These are phyloP conservation scores for Anacardium occidentale DNA, from an alignment of 345 rosid species.

Conservation along the genomic window DNA sequence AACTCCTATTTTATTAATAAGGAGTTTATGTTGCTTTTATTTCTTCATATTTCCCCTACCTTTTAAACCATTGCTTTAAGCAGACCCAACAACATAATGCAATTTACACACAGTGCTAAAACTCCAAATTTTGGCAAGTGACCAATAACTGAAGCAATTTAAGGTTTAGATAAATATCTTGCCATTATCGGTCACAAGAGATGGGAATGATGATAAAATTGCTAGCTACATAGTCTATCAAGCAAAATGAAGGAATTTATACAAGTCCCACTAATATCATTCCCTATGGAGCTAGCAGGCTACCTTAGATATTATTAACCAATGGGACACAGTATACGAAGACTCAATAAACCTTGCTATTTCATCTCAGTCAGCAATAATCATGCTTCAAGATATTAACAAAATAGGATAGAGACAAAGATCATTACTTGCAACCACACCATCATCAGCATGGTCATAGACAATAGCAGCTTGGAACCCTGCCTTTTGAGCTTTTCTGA, in stretches of 20 bases:
- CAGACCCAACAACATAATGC: neutral
- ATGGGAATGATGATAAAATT: no score
- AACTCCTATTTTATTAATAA: no score
- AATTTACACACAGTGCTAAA: neutral
- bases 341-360: neutral
- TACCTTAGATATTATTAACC: no score
- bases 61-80: neutral
- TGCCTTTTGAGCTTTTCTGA: conserved; percentile 77
- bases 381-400: neutral
- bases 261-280: neutral
- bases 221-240: neutral
- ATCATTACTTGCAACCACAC: conserved; percentile 69
- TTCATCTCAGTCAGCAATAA: neutral
- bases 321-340: neutral
- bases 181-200: no score
- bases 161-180: neutral
- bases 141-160: neutral
- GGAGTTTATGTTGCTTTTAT: no score
- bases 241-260: no score
- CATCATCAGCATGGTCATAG: conserved; percentile 59
- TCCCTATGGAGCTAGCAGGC: no score
- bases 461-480: conserved; percentile 81
- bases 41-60: no score
- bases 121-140: neutral
- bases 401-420: conserved; percentile 14